Evolutionary conservation across 371 early-diverging fungal species (phyloP).

Genomic region (Apophysomyces ossiformis): DNA sequence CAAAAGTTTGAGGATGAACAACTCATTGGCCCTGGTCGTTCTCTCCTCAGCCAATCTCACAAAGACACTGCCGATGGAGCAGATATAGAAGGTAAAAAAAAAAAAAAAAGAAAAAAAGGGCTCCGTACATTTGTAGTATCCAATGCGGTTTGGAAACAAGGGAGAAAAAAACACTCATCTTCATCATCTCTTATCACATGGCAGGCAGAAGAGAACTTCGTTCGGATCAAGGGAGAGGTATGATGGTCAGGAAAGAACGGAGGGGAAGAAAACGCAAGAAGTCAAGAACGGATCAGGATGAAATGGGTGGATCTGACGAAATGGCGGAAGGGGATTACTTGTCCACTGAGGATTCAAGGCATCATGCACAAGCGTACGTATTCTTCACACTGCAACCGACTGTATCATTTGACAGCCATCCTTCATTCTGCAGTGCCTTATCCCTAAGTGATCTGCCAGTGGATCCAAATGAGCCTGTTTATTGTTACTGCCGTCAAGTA

Average conservation of each 20-base stretch:
- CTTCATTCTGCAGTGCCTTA: slow-evolving; percentile 31
- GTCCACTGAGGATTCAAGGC: slow-evolving; percentile 37
- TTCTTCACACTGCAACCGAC: neutral
- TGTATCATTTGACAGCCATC: neutral
- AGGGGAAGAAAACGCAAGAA: slow-evolving; percentile 9
- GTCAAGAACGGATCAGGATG: slow-evolving; percentile 17
- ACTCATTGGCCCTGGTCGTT: slow-evolving; percentile 63
- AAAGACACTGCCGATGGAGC: slow-evolving; percentile 10
- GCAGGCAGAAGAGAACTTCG: too few relatives aligned
- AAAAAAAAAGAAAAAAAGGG: neutral
- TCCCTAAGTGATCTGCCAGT: slow-evolving; percentile 75
- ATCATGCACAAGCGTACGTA: slow-evolving; percentile 48
- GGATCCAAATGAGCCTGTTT: slow-evolving; percentile 95
- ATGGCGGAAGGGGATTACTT: slow-evolving; percentile 23
- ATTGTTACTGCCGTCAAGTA: slow-evolving; percentile 94
- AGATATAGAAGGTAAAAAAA: neutral
- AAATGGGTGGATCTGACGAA: neutral
- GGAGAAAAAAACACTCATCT: too few relatives aligned
- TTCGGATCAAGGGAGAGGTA: neutral
- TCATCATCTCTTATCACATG: too few relatives aligned
- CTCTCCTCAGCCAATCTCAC: neutral
- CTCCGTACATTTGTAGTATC: too few relatives aligned
- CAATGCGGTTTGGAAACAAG: too few relatives aligned
- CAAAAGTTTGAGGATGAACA: slow-evolving; percentile 90
- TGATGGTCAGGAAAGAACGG: neutral